Base-by-base conservation (phyloP, 2,329 filamentous ascomycete species). In the Colletotrichum orchidophilum region DNA sequence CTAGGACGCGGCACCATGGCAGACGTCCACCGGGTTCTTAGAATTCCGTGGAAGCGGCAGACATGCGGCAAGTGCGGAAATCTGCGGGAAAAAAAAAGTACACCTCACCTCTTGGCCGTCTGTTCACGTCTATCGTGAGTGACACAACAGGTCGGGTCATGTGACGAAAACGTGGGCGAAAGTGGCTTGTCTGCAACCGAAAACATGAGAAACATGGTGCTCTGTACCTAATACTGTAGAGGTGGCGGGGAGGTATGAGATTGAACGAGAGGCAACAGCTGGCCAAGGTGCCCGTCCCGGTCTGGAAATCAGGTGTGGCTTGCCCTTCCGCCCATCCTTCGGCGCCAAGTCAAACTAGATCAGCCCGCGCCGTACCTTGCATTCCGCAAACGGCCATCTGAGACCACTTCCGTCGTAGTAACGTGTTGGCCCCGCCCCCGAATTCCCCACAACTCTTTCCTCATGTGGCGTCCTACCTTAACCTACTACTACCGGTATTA, bases 281-380 rank as follows among this genome's bases (percentile, higher is more conserved):
- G 39, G 42, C 50, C 53, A 35, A 49, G 60, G 26, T 18, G 27
- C 18, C 33, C 8, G 13, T 53, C 64, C 33, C 53, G 27, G 69
- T 69, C 58, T 68, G 53, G n/a, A 39, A 59, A 60, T 69, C 69
- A 71, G 69, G 64, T 63, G 69, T 71, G 69, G 69, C 69, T 71
- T 69, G 58, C 24, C 24, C 33, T 69, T 50, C 53, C 64, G 58
- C 26, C 58, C 64, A 46, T 59, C 58, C 52, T 58, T 62, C 65
- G 59, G 59, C 59, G 65, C 64, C 35, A 71, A 66, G 39, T 24
- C 27, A 52, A 53, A 46, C 68, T 63, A 63, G 58, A 31, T 42
- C 26, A 63, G 46, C 52, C 69, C 35, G 65, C 50, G 55, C 33
- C 59, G 69, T 71, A 69, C 69, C 65, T 71, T 59, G 29, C 59